Conservation (phyloP, 495 filamentous ascomycete species). For the Hyaloscypha bicolor region DNA sequence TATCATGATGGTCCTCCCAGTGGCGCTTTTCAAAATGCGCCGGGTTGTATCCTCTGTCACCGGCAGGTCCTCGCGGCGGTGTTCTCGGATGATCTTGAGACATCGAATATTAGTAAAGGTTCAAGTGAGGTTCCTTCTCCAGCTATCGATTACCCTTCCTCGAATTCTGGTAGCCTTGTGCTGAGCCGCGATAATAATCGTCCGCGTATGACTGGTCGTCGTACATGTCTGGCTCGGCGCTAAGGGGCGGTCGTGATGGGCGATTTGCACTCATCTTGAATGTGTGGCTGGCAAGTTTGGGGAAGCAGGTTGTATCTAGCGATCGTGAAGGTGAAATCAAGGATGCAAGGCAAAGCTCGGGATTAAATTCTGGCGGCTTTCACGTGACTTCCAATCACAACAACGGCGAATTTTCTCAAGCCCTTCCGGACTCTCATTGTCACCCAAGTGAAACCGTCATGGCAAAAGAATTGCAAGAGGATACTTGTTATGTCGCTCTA, state of each 20-base stretch:
- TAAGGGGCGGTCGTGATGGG: conserved; percentile 6
- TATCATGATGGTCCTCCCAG: conserved; percentile 28
- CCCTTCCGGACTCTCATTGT: no score
- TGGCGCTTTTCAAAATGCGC: conserved; percentile 30
- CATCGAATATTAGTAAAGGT: conserved; percentile 33
- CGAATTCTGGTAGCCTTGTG: conserved; percentile 27
- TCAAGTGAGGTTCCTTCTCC: conserved; percentile 25
- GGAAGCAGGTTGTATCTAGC: background rate
- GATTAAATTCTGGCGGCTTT: no score
- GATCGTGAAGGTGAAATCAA: background rate
- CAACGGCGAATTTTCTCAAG: no score
- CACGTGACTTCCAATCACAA: background rate
- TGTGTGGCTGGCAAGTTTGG: background rate
- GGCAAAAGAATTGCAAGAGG: conserved; percentile 29
- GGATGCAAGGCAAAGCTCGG: background rate
- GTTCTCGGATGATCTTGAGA: conserved; percentile 45
- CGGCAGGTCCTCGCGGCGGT: conserved; percentile 43
- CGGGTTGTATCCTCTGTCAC: conserved; percentile 42
- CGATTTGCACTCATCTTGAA: conserved; percentile 14
- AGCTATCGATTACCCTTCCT: conserved; percentile 37
- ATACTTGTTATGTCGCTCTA: conserved; percentile 58
- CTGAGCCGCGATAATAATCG: conserved; percentile 14
- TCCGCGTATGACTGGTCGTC: conserved; percentile 31
- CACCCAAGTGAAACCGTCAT: conserved; percentile 13
- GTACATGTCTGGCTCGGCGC: conserved; percentile 29